Evolutionary conservation across 495 filamentous ascomycete genomes (phyloP), one percentile per base, ranked within the genome.

Genomic region (Hypomontagnella submonticulosa): DNA sequence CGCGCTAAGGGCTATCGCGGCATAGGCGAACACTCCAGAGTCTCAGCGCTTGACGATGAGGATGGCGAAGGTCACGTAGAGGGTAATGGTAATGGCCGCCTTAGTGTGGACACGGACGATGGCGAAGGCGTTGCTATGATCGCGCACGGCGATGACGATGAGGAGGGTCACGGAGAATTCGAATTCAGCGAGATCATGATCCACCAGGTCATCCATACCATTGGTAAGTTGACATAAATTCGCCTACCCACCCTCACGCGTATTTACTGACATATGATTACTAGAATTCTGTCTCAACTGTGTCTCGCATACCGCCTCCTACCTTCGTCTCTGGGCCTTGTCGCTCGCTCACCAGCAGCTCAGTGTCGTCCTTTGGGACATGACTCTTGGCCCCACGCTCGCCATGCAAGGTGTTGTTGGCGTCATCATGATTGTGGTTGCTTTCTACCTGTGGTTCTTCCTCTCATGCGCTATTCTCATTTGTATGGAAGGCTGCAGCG

Each of bases 121-220:
- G 89, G 87, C n/a, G 93, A 96, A 68, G 93, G 90, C 40, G 88
- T 91, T 56, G 93, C 92, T 54, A 92, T 97, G 88, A 92, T 98
- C 75, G 90, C 93, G 0, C 89, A 97, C 73, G 90, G 92, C 53
- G 85, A 85, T 34, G 80, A 87, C n/a, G 84, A 87, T 30, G 88
- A 85, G 16, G 88, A 89, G 57, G 90, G 90, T 59, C 92, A 97
- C 69, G 96, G 92, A 71, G 95, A 98, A 70, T 99, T 99, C 75
- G 95, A 98, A 61, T 98, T 98, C 73, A 83, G 86, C 33, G 95
- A 99, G 69, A 82, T 92, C 66, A 96, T 98, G 91, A 99, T 99
- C 71, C 95, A 99, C 76, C 95, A 99, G 75, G 89, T 97, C 73
- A 99, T 99, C 73, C 95, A 99, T 79, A 99, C 95, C 18, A 98